A percentile compares a stretch with the other conserved stretches of the same genome.
Evolutionary conservation across 2,329 filamentous ascomycete species (phyloP).

Genomic region (Zasmidium cellare): DNA sequence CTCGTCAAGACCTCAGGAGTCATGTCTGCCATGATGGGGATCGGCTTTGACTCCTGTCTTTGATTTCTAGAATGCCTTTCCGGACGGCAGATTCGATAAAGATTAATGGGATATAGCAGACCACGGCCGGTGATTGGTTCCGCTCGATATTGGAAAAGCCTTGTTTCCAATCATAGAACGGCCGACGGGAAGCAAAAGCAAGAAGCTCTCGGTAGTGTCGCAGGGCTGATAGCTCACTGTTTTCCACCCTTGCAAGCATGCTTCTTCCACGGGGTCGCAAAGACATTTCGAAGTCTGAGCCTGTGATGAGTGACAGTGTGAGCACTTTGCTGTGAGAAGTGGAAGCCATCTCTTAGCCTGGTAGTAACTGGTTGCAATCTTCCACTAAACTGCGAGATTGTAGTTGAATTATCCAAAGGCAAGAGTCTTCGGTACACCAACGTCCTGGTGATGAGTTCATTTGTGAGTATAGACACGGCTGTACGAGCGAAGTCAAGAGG

Average conservation of each 20-base stretch:
- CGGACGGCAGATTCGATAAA: neutral
- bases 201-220: neutral
- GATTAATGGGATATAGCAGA: neutral
- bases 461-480: too few species aligned
- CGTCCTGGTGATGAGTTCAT: too few species aligned
- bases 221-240: neutral
- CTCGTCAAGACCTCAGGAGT: neutral
- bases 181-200: neutral
- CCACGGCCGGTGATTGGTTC: neutral
- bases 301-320: too few species aligned
- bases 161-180: neutral
- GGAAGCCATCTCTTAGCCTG: too few species aligned
- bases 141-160: neutral
- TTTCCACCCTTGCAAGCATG: neutral
- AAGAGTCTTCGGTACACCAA: too few species aligned
- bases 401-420: too few species aligned
- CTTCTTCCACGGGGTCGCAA: neutral
- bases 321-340: too few species aligned
- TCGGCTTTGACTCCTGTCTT: neutral
- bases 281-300: neutral
- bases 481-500: too few species aligned
- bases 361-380: too few species aligned
- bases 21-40: neutral
- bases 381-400: too few species aligned
- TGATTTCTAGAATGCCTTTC: neutral